Conservation (phyloP, 2,329 filamentous ascomycete species). For the Ploettnerulaceae sp. region DNA sequence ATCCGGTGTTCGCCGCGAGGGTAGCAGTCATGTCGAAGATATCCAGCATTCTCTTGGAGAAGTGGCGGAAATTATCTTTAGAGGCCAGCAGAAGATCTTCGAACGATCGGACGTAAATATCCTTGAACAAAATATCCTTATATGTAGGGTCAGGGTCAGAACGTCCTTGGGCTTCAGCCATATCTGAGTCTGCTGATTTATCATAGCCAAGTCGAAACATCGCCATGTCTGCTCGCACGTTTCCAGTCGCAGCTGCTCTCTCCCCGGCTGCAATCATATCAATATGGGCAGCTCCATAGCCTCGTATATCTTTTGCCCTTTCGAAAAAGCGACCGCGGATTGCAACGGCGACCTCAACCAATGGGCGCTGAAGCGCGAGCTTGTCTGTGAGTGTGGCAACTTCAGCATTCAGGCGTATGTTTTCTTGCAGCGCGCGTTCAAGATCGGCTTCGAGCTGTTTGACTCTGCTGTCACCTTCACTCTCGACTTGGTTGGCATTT, state of each 20-base stretch:
- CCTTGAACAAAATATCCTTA: not conserved
- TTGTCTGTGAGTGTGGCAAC: too few relatives aligned
- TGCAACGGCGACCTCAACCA: too few relatives aligned
- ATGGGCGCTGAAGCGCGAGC: too few relatives aligned
- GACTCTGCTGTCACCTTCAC: too few relatives aligned
- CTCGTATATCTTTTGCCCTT: not conserved
- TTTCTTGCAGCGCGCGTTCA: too few relatives aligned
- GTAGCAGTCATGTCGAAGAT: slow-evolving; percentile 2
- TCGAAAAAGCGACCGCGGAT: not conserved
- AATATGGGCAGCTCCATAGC: too few relatives aligned
- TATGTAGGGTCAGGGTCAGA: not conserved
- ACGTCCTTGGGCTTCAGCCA: not conserved
- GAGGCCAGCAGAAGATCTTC: not conserved
- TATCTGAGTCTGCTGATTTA: not conserved
- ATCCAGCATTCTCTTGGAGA: not conserved
- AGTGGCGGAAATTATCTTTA: not conserved
- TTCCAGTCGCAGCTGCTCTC: not conserved
- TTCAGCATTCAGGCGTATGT: too few relatives aligned
- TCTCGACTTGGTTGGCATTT: too few relatives aligned
- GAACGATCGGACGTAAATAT: not conserved
- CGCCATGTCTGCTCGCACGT: not conserved
- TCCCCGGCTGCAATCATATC: not conserved
- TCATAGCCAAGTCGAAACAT: not conserved
- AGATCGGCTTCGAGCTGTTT: too few relatives aligned
- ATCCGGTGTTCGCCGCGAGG: not conserved